A percentile compares a stretch with the other conserved stretches of the same genome.
phyloP scores from a whole-genome alignment of 495 filamentous ascomycete genomes.

The Cladorrhinum samala region DNA sequence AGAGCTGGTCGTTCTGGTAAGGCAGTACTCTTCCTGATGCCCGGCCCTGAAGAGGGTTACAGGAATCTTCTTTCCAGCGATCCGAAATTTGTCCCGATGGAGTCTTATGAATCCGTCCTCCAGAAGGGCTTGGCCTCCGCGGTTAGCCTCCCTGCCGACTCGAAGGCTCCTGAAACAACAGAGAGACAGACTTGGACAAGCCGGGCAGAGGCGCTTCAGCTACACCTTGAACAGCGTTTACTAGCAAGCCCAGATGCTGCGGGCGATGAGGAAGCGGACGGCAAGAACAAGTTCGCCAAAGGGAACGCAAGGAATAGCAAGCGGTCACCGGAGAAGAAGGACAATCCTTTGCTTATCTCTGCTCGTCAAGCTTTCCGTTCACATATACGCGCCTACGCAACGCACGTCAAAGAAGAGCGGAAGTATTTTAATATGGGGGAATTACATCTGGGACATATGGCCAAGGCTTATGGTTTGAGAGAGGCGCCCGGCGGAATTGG shows the following conservation, averaged over 20 bases:
- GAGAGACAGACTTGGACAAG: constrained; percentile 37
- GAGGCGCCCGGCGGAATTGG: constrained; percentile 81
- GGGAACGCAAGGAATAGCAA: not conserved
- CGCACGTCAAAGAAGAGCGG: constrained; percentile 78
- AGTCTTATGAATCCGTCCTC: constrained; percentile 45
- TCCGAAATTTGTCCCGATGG: constrained; percentile 25
- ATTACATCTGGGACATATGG: constrained; percentile 86
- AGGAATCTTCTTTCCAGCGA: constrained; percentile 58
- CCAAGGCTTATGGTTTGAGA: constrained; percentile 84
- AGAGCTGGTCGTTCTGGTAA: constrained; percentile 86
- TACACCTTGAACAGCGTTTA: constrained; percentile 44
- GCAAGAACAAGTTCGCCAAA: constrained; percentile 19
- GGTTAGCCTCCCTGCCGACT: constrained; percentile 30
- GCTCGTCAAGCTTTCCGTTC: constrained; percentile 80
- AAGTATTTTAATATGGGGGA: constrained; percentile 80
- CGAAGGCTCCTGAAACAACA: not conserved
- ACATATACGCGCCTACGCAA: constrained; percentile 90
- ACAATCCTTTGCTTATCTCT: constrained; percentile 52
- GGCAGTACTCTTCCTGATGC: constrained; percentile 80
- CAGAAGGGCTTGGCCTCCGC: constrained; percentile 47
- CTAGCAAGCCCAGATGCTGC: constrained; percentile 22
- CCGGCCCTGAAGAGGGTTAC: constrained; percentile 87
- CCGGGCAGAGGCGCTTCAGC: constrained; percentile 42
- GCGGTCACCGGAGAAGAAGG: constrained; percentile 2
- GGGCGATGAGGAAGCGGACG: constrained; percentile 11